Percentiles rank a stretch among this genome's conserved stretches.
Evolutionary conservation across 2,329 filamentous ascomycete species (phyloP).

Genomic region (Ceratocystis cacaofunesta): DNA sequence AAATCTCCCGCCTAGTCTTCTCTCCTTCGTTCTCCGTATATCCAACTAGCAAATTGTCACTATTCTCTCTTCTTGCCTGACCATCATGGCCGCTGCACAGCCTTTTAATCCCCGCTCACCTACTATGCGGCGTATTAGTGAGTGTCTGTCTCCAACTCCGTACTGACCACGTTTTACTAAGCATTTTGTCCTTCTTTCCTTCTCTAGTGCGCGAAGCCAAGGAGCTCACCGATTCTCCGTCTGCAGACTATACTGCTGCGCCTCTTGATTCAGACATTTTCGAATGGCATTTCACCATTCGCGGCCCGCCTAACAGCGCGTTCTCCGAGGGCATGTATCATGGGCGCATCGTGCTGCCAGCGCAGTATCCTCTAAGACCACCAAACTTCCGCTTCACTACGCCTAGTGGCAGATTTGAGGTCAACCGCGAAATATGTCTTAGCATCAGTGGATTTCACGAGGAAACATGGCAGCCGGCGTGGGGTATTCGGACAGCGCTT

Average conservation of each 20-base stretch:
- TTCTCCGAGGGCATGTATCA: constrained; percentile 82
- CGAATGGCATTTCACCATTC: constrained; percentile 98
- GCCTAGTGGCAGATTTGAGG: constrained; percentile 81
- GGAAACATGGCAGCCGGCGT: constrained; percentile 96
- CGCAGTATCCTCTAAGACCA: constrained; percentile 79
- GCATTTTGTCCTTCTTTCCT: background rate
- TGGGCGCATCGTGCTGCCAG: constrained; percentile 80
- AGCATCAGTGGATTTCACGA: constrained; percentile 91
- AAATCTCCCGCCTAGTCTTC: background rate
- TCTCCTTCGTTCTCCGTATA: background rate
- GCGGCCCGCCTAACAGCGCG: constrained; percentile 66
- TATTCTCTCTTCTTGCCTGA: background rate
- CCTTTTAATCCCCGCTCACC: constrained; percentile 62
- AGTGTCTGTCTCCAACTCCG: constrained; percentile 22
- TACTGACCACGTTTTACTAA: background rate
- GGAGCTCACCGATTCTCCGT: constrained; percentile 67
- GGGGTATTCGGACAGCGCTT: constrained; percentile 85
- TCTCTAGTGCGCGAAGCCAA: constrained; percentile 68
- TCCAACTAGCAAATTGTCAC: background rate
- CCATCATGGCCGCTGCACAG: constrained; percentile 27
- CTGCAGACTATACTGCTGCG: constrained; percentile 68
- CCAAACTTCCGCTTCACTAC: constrained; percentile 94
- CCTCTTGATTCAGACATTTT: constrained; percentile 84
- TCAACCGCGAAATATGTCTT: constrained; percentile 92
- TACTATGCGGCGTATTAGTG: constrained; percentile 72